Evolutionary conservation across 2,329 filamentous ascomycete genomes (phyloP).

Genomic region (Aureobasidium subglaciale): DNA sequence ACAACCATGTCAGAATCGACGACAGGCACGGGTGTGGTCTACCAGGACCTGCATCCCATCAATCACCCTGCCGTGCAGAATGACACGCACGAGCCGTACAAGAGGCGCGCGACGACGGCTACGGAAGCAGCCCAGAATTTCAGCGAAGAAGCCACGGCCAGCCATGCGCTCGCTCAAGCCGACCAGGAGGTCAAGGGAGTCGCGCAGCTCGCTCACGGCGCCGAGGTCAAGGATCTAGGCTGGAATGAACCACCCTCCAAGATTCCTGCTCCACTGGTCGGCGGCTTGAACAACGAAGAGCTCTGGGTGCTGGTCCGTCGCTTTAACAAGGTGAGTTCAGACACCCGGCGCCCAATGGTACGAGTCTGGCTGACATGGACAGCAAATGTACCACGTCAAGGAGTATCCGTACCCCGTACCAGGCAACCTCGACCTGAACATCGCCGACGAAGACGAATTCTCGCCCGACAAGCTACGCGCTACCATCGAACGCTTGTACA

Average conservation of each 20-base stretch:
- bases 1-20: slow-evolving; percentile 4
- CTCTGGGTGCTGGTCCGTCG: slow-evolving; percentile 64
- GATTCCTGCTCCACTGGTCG: slow-evolving; percentile 56
- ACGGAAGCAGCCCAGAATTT: slow-evolving; percentile 24
- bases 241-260: slow-evolving; percentile 56
- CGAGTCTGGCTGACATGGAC: not conserved
- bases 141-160: slow-evolving; percentile 37
- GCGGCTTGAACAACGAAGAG: slow-evolving; percentile 64
- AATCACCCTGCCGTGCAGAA: not conserved
- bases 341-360: not conserved
- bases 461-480: slow-evolving; percentile 75
- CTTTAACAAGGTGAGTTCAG: slow-evolving; percentile 58
- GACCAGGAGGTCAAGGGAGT: slow-evolving; percentile 42
- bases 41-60: slow-evolving; percentile 2
- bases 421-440: slow-evolving; percentile 69
- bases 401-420: slow-evolving; percentile 53
- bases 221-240: slow-evolving; percentile 59
- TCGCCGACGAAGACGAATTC: slow-evolving; percentile 76
- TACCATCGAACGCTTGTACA: slow-evolving; percentile 73
- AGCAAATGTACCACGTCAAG: slow-evolving; percentile 66
- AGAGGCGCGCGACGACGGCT: not conserved
- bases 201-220: slow-evolving; percentile 35
- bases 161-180: slow-evolving; percentile 38
- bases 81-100: not conserved
- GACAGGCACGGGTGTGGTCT: slow-evolving; percentile 4